Conservation (phyloP, 305 asterid genomes). For the Fraxinus greggii region DNA sequence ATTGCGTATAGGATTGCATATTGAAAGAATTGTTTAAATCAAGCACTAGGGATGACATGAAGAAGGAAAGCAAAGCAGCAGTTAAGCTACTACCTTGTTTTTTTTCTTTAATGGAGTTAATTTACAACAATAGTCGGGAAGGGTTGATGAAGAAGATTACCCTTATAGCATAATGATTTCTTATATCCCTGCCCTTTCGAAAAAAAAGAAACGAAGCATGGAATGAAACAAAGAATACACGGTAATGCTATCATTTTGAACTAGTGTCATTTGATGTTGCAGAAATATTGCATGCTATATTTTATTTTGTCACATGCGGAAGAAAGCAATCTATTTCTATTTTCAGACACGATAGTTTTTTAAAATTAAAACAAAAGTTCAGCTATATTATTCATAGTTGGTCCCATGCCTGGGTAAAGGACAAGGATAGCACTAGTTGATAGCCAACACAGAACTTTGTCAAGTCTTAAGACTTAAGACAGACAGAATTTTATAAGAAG, state of each 20-base stretch:
- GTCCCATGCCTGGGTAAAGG: neutral
- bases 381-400: neutral
- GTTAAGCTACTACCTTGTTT: neutral
- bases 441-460: neutral
- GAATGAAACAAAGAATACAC: neutral
- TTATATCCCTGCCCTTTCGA: neutral
- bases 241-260: neutral
- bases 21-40: neutral
- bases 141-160: neutral
- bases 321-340: neutral
- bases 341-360: neutral
- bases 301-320: neutral
- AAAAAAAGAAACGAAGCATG: neutral
- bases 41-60: neutral
- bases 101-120: neutral
- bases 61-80: neutral
- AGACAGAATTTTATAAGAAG: neutral
- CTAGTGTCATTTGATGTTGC: neutral
- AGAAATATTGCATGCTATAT: slow-evolving; percentile 1
- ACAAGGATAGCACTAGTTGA: neutral
- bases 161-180: neutral
- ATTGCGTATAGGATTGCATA: neutral
- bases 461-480: neutral
- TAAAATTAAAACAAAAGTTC: neutral
- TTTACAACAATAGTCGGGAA: neutral